Evolutionary conservation across 768 basidiomycete genomes (phyloP).

Genomic region (Dioszegia aurantiaca): DNA sequence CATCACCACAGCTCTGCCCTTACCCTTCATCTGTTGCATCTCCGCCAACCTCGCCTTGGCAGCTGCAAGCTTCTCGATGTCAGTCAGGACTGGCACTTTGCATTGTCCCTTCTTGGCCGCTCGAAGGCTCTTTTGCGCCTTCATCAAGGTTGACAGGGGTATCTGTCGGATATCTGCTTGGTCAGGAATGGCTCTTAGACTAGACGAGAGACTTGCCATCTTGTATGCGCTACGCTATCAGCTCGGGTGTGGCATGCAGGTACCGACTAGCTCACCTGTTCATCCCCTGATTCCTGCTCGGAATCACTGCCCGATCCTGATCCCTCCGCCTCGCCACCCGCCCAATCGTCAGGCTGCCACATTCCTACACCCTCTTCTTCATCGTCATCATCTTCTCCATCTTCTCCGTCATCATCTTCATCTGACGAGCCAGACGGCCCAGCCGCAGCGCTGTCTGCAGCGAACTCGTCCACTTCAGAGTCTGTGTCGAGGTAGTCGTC

Average conservation of each 20-base stretch:
- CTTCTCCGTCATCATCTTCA: conserved; percentile 17
- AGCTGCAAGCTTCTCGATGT: conserved; percentile 26
- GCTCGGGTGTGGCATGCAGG: background rate
- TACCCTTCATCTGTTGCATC: conserved; percentile 49
- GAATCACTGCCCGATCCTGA: conserved; percentile 25
- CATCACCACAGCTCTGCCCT: conserved; percentile 29
- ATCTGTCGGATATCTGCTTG: conserved; percentile 42
- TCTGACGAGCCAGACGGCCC: conserved; percentile 18
- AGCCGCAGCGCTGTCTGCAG: conserved; percentile 22
- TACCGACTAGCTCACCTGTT: background rate
- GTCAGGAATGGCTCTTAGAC: too few species aligned
- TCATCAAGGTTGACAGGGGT: conserved; percentile 65
- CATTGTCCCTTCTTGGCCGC: conserved; percentile 14
- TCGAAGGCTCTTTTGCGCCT: conserved; percentile 61
- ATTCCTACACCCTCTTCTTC: conserved; percentile 33
- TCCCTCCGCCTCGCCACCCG: conserved; percentile 32
- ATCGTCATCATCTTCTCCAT: conserved; percentile 28
- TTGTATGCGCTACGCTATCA: background rate
- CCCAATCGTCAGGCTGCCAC: conserved; percentile 41
- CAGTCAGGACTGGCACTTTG: conserved; percentile 12
- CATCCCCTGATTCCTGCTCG: conserved; percentile 27
- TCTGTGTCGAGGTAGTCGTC: conserved; percentile 39
- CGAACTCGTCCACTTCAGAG: conserved; percentile 51
- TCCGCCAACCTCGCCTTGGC: conserved; percentile 51
- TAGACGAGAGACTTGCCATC: background rate